A percentile compares a stretch with the other conserved stretches of the same genome.
Conservation (phyloP, 495 filamentous ascomycete species). For the Penicillium manginii region DNA sequence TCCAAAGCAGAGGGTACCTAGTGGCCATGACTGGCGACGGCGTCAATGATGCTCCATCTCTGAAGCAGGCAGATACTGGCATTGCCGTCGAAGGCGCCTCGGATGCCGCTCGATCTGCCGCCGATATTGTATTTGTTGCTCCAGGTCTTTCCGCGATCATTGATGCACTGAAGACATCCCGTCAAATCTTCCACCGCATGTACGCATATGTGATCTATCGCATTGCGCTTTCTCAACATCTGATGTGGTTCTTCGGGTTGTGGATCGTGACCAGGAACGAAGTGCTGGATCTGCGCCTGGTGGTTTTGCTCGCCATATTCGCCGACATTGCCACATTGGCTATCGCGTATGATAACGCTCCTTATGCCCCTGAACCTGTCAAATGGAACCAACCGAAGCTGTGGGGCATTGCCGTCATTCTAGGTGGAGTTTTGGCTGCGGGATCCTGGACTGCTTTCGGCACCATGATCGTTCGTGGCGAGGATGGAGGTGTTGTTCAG, state of each 20-base stretch:
- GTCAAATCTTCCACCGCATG: conserved; percentile 97
- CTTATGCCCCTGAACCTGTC: conserved; percentile 82
- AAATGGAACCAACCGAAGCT: conserved; percentile 94
- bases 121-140: conserved; percentile 91
- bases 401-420: conserved; percentile 86
- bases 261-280: conserved; percentile 89
- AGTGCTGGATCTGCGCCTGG: conserved; percentile 79
- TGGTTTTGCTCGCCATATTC: conserved; percentile 94
- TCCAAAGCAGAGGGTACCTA: conserved; percentile 92
- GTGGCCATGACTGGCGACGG: conserved; percentile 99
- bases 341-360: conserved; percentile 92
- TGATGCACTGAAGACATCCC: conserved; percentile 89
- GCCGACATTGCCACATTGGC: conserved; percentile 91
- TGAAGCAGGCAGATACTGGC: conserved; percentile 88
- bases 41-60: conserved; percentile 94
- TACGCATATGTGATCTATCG: conserved; percentile 96
- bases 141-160: conserved; percentile 93
- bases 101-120: conserved; percentile 88
- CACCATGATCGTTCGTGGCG: conserved; percentile 70
- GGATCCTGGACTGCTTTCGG: conserved; percentile 85
- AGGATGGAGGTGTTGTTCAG: conserved; percentile 80
- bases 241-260: conserved; percentile 86
- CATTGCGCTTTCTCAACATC: conserved; percentile 88
- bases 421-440: conserved; percentile 77
- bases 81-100: conserved; percentile 95